These are phyloP conservation scores for Peterozyma toletana DNA, from an alignment of 805 yeast species.

Conservation along the genomic window DNA sequence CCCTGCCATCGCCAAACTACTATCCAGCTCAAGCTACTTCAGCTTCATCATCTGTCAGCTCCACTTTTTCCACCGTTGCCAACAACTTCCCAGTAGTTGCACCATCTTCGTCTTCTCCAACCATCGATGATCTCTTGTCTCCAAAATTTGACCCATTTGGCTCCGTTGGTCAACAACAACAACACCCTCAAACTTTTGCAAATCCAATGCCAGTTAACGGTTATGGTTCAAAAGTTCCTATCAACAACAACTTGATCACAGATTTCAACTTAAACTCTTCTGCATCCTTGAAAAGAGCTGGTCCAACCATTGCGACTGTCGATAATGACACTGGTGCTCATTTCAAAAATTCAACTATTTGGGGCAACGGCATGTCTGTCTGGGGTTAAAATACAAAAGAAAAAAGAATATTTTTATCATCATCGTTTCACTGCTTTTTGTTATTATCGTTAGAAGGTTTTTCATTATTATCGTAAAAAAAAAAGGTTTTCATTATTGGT, in stretches of 20 bases:
- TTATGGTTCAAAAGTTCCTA: slow-evolving; percentile 3
- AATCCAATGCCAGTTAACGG: slow-evolving; percentile 2
- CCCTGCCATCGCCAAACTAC: neutral
- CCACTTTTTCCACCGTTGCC: slow-evolving; percentile 1
- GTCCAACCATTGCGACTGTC: neutral
- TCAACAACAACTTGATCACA: neutral
- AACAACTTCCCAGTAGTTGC: neutral
- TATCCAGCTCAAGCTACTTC: slow-evolving; percentile 7
- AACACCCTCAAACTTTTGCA: too few species aligned
- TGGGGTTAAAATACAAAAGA: slow-evolving; percentile 20
- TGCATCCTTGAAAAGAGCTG: neutral
- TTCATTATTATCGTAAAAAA: too few species aligned
- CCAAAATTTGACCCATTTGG: slow-evolving; percentile 9
- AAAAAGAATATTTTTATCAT: too few species aligned
- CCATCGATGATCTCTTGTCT: slow-evolving; percentile 7
- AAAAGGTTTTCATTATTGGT: too few species aligned
- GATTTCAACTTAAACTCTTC: slow-evolving; percentile 4
- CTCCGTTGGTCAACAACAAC: neutral
- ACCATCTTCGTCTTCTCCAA: slow-evolving; percentile 1
- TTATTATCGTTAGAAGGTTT: too few species aligned
- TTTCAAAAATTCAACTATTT: slow-evolving; percentile 12
- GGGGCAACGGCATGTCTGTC: slow-evolving; percentile 29
- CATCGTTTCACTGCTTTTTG: too few species aligned
- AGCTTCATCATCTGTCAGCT: slow-evolving; percentile 1
- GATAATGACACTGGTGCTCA: slow-evolving; percentile 1